Percentiles rank a stretch among this genome's conserved stretches.
These are phyloP conservation scores for Phaffia rhodozyma DNA, from an alignment of 1,284 basidiomycete genomes.

Conservation along the genomic window DNA sequence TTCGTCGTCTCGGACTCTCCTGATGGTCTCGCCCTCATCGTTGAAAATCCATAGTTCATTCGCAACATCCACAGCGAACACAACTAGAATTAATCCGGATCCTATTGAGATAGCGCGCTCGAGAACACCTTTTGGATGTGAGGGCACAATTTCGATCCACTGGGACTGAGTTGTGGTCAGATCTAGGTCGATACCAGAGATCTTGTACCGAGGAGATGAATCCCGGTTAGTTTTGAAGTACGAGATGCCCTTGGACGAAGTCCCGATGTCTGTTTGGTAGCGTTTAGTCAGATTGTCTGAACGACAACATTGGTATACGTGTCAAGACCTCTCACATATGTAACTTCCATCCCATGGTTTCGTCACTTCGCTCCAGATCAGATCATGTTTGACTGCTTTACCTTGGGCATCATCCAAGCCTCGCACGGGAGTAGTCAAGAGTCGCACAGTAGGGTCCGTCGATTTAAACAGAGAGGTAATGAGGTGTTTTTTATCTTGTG, in stretches of 20 bases:
- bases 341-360: conserved; percentile 11
- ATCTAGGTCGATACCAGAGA: neutral
- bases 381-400: neutral
- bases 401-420: neutral
- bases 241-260: conserved; percentile 1
- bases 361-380: neutral
- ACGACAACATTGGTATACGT: neutral
- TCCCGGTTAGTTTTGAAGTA: conserved; percentile 3
- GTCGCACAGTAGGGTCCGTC: conserved; percentile 10
- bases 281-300: neutral
- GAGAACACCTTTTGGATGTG: conserved; percentile 8
- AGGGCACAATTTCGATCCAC: conserved; percentile 5
- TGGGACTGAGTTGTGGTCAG: neutral
- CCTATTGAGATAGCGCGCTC: neutral
- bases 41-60: conserved; percentile 15
- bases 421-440: neutral
- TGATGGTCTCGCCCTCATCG: conserved; percentile 3
- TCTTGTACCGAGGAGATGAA: neutral
- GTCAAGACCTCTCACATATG: neutral
- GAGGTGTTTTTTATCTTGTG: conserved; percentile 6
- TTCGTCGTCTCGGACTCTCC: conserved; percentile 5
- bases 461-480: conserved; percentile 7
- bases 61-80: conserved; percentile 9
- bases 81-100: conserved; percentile 7
- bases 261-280: conserved; percentile 5